Base-by-base conservation (phyloP, 1,139 yeast genomes). In the Kurtzmaniella natalensis region DNA sequence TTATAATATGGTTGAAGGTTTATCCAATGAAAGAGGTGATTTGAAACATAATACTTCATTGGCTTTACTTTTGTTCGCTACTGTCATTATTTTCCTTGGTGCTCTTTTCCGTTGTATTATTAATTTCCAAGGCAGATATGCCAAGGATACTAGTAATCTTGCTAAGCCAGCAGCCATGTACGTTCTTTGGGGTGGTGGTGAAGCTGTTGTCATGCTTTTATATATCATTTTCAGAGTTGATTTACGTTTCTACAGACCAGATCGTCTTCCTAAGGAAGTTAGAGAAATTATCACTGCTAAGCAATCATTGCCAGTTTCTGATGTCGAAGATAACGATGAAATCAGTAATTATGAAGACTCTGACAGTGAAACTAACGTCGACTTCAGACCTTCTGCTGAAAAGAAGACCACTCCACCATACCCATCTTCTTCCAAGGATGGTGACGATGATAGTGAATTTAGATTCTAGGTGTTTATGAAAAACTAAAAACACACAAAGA, bases 51-150 rank as follows among this genome's bases (percentile, higher is more conserved):
- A 70, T 37, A 48, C 58, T 28, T 67, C 75, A 5, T 61, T 78
- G 38, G 33, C 59, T 5, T 59, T 82, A 30, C 70, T 82, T 40
- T 46, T 63, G 7, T 36, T 70, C 18, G 65, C 84, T 4, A 75
- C 87, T 0, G 22, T 73, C 1, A 58, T 77, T 33, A 67, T 83
- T 20, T 65, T 80, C 30, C 47, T 79, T 30, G 76, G 81, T 26
- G 68, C 86, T 3, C 44, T 75, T n/a, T 66, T 75, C 43, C 68
- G 94, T 48, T 59, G 74, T 33, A 73, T 82, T 25, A 70, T 76
- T 6, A 58, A 71, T 13, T 81, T 82, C 47, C 65, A 63, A 44
- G 55, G 44, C 6, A 40, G 49, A 23, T 46, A 44, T 32, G 25
- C 20, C 11, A 43, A 46, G 29, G 46, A 57, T 33, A 43, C 50